phyloP scores from a whole-genome alignment of 1,139 yeast genomes.

The Suhomyces atakaporum region DNA sequence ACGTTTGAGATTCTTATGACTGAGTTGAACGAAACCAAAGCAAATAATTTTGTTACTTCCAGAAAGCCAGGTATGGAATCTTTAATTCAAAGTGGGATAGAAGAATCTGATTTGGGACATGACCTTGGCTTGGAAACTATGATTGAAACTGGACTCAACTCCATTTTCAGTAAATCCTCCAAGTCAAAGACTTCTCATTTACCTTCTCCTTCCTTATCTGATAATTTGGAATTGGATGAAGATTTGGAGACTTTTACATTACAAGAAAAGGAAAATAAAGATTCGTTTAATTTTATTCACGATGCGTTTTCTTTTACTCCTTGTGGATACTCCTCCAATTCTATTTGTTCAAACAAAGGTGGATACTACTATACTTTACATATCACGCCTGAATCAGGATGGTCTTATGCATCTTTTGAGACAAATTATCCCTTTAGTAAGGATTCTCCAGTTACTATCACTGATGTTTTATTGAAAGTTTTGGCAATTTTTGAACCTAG shows the following conservation, averaged over 20 bases:
- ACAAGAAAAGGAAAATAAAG: constrained; percentile 1
- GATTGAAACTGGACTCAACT: constrained; percentile 58
- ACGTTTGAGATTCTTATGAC: constrained; percentile 94
- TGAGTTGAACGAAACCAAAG: constrained; percentile 61
- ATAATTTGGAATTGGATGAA: constrained; percentile 25
- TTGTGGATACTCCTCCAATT: constrained; percentile 92
- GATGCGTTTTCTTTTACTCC: constrained; percentile 96
- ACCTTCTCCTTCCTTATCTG: constrained; percentile 29
- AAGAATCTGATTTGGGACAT: constrained; percentile 76
- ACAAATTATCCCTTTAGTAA: constrained; percentile 66
- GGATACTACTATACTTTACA: constrained; percentile 85
- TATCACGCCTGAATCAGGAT: constrained; percentile 90
- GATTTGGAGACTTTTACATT: constrained; percentile 15
- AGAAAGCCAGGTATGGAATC: constrained; percentile 55
- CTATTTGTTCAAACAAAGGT: constrained; percentile 56
- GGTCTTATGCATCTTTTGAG: constrained; percentile 96
- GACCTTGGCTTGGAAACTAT: constrained; percentile 71
- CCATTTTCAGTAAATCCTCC: constrained; percentile 44
- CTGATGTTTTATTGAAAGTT: constrained; percentile 57
- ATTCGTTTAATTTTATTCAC: constrained; percentile 42
- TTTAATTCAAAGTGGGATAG: constrained; percentile 24
- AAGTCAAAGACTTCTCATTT: constrained; percentile 27
- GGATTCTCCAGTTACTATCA: constrained; percentile 39
- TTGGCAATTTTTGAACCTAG: constrained; percentile 71
- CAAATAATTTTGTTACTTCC: constrained; percentile 62